A percentile compares a stretch with the other conserved stretches of the same genome.
Evolutionary conservation across 306 rosid genomes (phyloP).

Genomic region (Morella rubra): DNA sequence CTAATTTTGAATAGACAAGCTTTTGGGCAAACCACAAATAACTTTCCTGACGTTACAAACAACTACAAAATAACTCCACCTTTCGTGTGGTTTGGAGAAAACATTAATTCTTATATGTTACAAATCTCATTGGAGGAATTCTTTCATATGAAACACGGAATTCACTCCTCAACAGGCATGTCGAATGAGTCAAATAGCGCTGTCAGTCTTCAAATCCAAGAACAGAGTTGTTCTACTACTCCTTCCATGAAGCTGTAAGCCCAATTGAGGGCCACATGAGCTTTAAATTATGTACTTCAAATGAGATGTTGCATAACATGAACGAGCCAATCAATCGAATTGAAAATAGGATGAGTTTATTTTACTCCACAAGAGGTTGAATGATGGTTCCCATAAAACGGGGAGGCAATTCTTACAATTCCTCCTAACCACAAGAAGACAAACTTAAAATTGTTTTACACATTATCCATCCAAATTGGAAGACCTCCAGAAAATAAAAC

Average conservation of each 20-base stretch:
- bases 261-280: background rate
- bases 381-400: background rate
- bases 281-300: background rate
- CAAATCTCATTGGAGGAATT: no score
- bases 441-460: background rate
- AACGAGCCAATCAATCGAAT: background rate
- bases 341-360: background rate
- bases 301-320: background rate
- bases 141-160: background rate
- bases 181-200: background rate
- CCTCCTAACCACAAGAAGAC: background rate
- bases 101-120: no score
- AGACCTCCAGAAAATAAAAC: constrained; percentile 12
- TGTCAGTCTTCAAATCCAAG: background rate
- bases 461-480: background rate
- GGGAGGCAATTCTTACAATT: background rate
- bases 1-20: background rate
- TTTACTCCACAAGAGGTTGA: background rate
- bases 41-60: background rate
- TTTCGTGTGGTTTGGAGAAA: background rate
- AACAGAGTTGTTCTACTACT: background rate
- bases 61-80: background rate
- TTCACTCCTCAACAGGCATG: background rate
- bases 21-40: background rate
- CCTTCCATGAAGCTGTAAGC: background rate